Conservation (phyloP, 345 rosid genomes). For the Dipteronia sinensis region DNA sequence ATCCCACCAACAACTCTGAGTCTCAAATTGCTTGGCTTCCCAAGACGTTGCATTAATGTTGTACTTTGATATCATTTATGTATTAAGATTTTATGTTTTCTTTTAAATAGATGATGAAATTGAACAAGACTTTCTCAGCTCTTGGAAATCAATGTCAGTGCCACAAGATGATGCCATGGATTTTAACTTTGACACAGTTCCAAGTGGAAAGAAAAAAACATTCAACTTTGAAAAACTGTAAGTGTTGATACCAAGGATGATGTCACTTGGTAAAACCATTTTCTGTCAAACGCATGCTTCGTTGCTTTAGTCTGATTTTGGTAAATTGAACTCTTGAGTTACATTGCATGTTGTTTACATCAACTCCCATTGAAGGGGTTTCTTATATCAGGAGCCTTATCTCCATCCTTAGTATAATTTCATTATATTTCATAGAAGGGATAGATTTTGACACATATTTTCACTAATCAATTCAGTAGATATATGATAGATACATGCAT, state of each 20-base stretch:
- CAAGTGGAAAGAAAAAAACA: slow-evolving; percentile 60
- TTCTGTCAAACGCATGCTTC: not conserved
- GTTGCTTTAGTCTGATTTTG: not conserved
- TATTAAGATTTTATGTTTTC: slow-evolving; percentile 13
- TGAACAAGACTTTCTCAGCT: slow-evolving; percentile 71
- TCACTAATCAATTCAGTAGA: not conserved
- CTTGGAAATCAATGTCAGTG: slow-evolving; percentile 71
- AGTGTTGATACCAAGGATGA: too few species aligned
- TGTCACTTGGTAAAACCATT: not conserved
- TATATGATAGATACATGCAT: not conserved
- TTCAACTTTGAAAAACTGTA: slow-evolving; percentile 77
- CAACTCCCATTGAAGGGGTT: slow-evolving; percentile 9
- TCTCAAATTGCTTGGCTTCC: slow-evolving; percentile 14
- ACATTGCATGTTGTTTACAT: slow-evolving; percentile 8
- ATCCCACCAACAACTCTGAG: too few species aligned
- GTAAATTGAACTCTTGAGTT: not conserved
- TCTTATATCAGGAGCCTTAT: not conserved
- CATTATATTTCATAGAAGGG: not conserved
- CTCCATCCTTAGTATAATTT: not conserved
- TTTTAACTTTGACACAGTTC: slow-evolving; percentile 55
- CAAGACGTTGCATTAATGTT: slow-evolving; percentile 16
- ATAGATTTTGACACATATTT: not conserved
- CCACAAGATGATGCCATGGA: slow-evolving; percentile 66
- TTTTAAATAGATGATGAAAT: slow-evolving; percentile 61
- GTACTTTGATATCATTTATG: slow-evolving; percentile 10